Conservation (phyloP, 116 monocot species). For the Phalaenopsis hybrid region DNA sequence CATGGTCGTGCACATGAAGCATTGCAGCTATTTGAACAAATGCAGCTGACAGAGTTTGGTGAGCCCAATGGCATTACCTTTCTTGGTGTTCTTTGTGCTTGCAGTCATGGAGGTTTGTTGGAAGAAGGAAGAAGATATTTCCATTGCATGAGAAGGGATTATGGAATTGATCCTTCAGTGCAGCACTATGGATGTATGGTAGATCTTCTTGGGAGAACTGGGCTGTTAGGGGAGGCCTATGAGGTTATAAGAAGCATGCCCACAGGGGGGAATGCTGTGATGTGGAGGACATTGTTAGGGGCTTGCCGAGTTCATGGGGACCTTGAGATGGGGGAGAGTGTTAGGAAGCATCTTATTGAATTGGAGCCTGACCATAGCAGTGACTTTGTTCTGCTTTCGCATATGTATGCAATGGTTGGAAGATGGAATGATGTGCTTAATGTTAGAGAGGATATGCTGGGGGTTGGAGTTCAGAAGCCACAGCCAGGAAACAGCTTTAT, state of each 20-base stretch:
- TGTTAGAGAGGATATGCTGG: conserved; percentile 33
- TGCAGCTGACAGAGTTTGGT: conserved; percentile 11
- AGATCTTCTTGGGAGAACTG: conserved; percentile 50
- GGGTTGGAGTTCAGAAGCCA: conserved; percentile 28
- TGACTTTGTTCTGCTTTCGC: conserved; percentile 40
- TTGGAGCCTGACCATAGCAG: conserved; percentile 52
- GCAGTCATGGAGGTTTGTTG: conserved; percentile 36
- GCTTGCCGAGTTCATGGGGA: conserved; percentile 47
- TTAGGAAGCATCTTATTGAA: conserved; percentile 25
- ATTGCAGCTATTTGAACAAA: conserved; percentile 24
- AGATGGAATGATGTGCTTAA: conserved; percentile 38
- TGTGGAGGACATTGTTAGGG: conserved; percentile 54
- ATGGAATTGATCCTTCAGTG: conserved; percentile 27
- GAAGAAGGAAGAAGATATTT: conserved; percentile 38
- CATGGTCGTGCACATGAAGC: conserved; percentile 31
- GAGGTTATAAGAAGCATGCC: conserved; percentile 40
- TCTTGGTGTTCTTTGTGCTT: conserved; percentile 40
- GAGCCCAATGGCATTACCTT: conserved; percentile 53
- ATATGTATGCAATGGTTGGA: conserved; percentile 33
- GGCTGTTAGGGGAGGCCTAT: conserved; percentile 39
- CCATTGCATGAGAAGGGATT: conserved; percentile 31
- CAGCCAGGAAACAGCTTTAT: conserved; percentile 23
- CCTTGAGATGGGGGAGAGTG: conserved; percentile 32
- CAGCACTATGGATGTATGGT: conserved; percentile 55
- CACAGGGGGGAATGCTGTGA: conserved; percentile 37